These are phyloP conservation scores for Fragaria ananassa DNA, from an alignment of 306 rosid species.

Conservation along the genomic window DNA sequence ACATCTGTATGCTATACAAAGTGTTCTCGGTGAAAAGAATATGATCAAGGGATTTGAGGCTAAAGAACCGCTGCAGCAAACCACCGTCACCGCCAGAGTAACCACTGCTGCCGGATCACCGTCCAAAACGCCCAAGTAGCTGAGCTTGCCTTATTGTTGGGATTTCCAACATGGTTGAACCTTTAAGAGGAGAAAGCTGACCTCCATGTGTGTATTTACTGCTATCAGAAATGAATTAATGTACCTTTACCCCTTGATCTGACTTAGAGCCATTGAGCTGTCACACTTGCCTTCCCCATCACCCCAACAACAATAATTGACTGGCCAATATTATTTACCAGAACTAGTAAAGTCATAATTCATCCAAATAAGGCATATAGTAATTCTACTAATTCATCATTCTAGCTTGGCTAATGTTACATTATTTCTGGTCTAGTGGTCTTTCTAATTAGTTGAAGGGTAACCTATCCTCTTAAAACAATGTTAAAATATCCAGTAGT, in stretches of 20 bases:
- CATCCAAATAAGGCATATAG: background rate
- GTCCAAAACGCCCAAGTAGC: background rate
- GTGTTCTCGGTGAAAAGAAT: background rate
- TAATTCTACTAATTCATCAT: background rate
- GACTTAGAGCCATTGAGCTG: background rate
- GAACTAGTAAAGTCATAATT: background rate
- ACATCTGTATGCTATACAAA: background rate
- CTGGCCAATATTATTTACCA: background rate
- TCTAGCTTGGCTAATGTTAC: background rate
- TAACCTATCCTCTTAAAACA: background rate
- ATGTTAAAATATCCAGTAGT: background rate
- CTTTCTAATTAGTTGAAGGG: background rate
- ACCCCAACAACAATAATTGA: background rate
- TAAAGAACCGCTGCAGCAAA: background rate
- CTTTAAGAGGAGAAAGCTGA: constrained; percentile 2
- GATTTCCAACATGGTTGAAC: background rate
- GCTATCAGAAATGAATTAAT: background rate
- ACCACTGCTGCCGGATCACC: constrained; percentile 8
- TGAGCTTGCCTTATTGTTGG: background rate
- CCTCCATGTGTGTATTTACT: constrained; percentile 15
- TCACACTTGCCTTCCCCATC: background rate
- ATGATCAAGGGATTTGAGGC: background rate
- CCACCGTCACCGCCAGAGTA: background rate
- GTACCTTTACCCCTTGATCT: background rate
- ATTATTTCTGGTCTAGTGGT: background rate